These are phyloP conservation scores for Eutrema heterophyllum DNA, from an alignment of 345 rosid genomes.

Conservation along the genomic window DNA sequence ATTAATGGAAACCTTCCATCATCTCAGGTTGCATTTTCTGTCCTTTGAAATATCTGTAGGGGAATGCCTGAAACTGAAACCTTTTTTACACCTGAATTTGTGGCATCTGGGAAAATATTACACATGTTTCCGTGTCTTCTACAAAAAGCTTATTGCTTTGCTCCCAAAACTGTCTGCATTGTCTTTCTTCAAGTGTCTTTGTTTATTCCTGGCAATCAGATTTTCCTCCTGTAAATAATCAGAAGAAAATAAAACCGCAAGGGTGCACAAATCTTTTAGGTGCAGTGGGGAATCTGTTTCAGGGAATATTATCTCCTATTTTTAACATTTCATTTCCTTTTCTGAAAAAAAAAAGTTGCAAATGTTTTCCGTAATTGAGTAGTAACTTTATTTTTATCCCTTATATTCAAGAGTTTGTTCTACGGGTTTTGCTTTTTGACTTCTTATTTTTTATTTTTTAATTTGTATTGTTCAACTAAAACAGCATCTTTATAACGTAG, in stretches of 20 bases:
- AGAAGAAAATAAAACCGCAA: not conserved
- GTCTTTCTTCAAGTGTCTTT: not conserved
- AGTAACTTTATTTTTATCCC: not conserved
- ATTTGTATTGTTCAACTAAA: not conserved
- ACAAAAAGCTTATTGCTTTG: conserved; percentile 2
- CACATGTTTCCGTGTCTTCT: not conserved
- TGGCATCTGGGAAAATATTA: too few relatives aligned
- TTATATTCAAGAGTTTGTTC: not conserved
- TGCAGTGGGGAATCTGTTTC: conserved; percentile 7
- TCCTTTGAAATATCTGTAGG: not conserved
- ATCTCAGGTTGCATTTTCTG: conserved; percentile 7
- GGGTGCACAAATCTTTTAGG: not conserved
- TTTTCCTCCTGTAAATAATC: not conserved
- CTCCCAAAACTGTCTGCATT: not conserved
- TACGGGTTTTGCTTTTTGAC: not conserved
- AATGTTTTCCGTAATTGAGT: not conserved
- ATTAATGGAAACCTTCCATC: conserved; percentile 6
- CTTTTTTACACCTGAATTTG: not conserved
- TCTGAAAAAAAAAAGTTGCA: not conserved
- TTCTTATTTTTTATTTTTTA: not conserved
- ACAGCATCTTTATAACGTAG: not conserved
- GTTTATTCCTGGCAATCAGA: not conserved
- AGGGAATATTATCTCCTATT: not conserved
- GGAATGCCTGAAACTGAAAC: not conserved
- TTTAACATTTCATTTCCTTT: not conserved